phyloP scores from a whole-genome alignment of 805 yeast species.

The Hyphopichia homilentoma region DNA sequence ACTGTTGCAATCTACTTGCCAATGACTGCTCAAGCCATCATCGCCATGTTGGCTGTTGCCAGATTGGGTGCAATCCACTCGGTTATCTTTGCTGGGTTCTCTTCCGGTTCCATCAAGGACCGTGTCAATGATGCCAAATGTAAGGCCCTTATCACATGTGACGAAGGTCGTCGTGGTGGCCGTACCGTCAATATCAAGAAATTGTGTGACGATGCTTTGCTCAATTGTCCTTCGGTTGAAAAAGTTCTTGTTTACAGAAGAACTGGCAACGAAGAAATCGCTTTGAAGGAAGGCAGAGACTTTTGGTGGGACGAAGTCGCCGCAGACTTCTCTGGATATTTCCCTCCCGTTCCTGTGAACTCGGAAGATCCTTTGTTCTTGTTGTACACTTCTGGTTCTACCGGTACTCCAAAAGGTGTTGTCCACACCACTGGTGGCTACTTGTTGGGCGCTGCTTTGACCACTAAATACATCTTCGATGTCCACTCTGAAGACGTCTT shows the following conservation, averaged over 20 bases:
- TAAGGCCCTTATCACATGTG: constrained; percentile 71
- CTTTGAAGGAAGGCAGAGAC: constrained; percentile 56
- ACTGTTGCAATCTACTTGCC: constrained; percentile 85
- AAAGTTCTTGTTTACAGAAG: constrained; percentile 72
- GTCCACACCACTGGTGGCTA: constrained; percentile 81
- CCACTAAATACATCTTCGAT: constrained; percentile 76
- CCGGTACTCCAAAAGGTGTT: constrained; percentile 87
- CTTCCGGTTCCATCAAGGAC: constrained; percentile 67
- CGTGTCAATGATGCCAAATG: constrained; percentile 71
- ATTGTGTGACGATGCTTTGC: constrained; percentile 77
- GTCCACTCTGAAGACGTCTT: constrained; percentile 68
- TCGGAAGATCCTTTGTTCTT: constrained; percentile 82
- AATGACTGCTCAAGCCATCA: constrained; percentile 77
- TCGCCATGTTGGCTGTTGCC: constrained; percentile 71
- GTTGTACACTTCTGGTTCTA: constrained; percentile 82
- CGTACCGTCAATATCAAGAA: constrained; percentile 76
- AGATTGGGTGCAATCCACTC: constrained; percentile 84
- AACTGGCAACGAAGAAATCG: constrained; percentile 58
- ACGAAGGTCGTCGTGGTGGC: constrained; percentile 82
- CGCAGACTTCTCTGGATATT: constrained; percentile 61
- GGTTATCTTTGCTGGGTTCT: constrained; percentile 82
- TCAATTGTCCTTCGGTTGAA: constrained; percentile 59
- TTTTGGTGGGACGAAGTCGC: constrained; percentile 75
- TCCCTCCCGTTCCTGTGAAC: constrained; percentile 70
- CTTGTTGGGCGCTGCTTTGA: constrained; percentile 65